Percentiles rank a stretch among this genome's conserved stretches.
These are phyloP conservation scores for Amanita pallidorosea DNA, from an alignment of 768 basidiomycete genomes.

Conservation along the genomic window DNA sequence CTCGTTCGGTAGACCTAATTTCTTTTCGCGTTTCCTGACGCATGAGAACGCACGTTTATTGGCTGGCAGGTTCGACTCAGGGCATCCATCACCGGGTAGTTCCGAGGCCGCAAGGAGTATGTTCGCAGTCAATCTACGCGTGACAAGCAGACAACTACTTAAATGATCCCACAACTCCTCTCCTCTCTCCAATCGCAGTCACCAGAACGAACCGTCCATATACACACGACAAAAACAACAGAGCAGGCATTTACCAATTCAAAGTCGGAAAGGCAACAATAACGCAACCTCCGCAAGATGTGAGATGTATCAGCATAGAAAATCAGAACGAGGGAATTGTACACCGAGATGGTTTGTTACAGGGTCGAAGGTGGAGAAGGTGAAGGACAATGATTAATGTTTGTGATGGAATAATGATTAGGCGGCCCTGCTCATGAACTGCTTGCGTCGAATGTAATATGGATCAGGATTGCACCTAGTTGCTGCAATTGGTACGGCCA, in stretches of 20 bases:
- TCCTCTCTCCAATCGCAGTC: background rate
- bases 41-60: too few species aligned
- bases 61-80: too few species aligned
- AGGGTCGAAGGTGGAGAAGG: background rate
- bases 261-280: background rate
- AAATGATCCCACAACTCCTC: background rate
- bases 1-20: too few species aligned
- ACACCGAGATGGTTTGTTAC: background rate
- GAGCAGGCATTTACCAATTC: background rate
- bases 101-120: too few species aligned
- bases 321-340: background rate
- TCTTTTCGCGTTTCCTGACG: too few species aligned
- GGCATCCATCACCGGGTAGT: too few species aligned
- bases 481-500: background rate
- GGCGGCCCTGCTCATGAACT: background rate
- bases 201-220: background rate
- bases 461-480: background rate
- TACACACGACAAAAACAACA: background rate
- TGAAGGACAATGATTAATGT: background rate
- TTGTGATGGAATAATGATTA: conserved; percentile 1
- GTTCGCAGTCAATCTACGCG: background rate
- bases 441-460: background rate
- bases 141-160: background rate
- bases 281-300: background rate
- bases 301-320: background rate